Base-by-base conservation (phyloP, 2,329 filamentous ascomycete species). In the Colletotrichum sp. region DNA sequence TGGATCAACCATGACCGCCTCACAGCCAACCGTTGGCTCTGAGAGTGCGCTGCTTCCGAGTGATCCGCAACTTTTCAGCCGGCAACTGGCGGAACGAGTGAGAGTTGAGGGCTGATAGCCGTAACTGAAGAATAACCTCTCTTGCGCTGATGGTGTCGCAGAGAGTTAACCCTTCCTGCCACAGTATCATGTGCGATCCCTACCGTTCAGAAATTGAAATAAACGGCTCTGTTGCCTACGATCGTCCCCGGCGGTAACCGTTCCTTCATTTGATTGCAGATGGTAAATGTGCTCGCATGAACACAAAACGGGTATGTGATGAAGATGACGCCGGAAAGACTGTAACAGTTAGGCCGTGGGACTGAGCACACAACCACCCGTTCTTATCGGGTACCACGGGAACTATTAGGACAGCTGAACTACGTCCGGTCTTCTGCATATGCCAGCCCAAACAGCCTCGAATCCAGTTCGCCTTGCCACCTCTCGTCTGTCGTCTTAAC, bases 341-440 rank as follows among this genome's bases (percentile, higher is more conserved):
- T 52, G 43, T 0, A 21, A 52, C n/a, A 21, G 18, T 21, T 52
- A 21, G n/a, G 43, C 43, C n/a, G 43, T 52, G 10, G 43, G 43
- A 52, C 43, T 52, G n/a, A 52, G 43, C n/a, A 21, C 43, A 52
- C 43, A 21, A 52, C 43, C n/a, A 0, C 10, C 6, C 16, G 12
- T 21, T 21, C 10, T 52, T 52, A 52, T 52, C 43, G 43, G 43
- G n/a, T 52, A 7, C 10, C 10, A 13, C 43, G 43, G 43, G 43
- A 52, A 7, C n/a, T 21, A 21, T 21, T 52, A 52, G n/a, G n/a
- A n/a, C n/a, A n/a, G 30, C 59, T 32, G 18, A 30, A 61, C n/a
- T 32, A 8, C 30, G 28, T 61, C 59, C 59, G 57, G 28, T 59
- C n/a, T 68, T 14, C 48, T 34, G 73, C 73, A 73, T 75, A 59